phyloP scores from a whole-genome alignment of 2,329 filamentous ascomycete species.

The Onygena corvina region DNA sequence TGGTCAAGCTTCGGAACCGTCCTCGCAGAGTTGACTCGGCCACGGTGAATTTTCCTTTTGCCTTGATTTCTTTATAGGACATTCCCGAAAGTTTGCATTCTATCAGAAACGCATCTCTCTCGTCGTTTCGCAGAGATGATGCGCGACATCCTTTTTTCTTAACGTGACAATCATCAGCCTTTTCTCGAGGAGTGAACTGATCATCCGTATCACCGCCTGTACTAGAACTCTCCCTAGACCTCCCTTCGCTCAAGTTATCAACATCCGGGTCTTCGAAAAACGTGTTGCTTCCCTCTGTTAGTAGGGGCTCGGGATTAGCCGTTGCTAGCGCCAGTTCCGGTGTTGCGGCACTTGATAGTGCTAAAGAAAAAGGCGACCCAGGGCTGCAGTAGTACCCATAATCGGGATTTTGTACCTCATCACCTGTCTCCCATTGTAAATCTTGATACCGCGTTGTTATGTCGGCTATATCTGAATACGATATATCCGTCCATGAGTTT shows the following conservation, averaged over 20 bases:
- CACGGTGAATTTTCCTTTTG: constrained; percentile 32
- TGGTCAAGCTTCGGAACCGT: constrained; percentile 37
- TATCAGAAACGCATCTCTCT: constrained; percentile 32
- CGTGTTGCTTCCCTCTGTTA: not conserved
- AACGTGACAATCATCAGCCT: not conserved
- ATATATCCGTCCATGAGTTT: not conserved
- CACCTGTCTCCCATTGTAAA: not conserved
- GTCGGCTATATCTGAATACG: not conserved
- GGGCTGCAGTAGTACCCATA: constrained; percentile 10
- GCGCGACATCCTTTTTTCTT: not conserved
- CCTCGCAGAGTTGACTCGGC: constrained; percentile 40
- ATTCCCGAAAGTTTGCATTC: constrained; percentile 31
- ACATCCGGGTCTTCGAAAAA: not conserved
- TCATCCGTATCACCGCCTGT: not conserved
- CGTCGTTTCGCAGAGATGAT: constrained; percentile 14
- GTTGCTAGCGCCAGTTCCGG: constrained; percentile 1
- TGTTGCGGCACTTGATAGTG: constrained; percentile 6
- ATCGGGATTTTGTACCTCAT: not conserved
- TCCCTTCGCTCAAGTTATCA: not conserved
- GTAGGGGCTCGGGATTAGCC: not conserved
- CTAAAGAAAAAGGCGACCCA: constrained; percentile 10
- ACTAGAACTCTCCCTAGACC: not conserved
- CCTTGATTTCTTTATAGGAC: constrained; percentile 39
- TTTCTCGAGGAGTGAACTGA: not conserved
- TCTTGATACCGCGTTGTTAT: not conserved